Evolutionary conservation across 148 eudicot genomes (phyloP).

Genomic region (Vaccinium corymbosum): DNA sequence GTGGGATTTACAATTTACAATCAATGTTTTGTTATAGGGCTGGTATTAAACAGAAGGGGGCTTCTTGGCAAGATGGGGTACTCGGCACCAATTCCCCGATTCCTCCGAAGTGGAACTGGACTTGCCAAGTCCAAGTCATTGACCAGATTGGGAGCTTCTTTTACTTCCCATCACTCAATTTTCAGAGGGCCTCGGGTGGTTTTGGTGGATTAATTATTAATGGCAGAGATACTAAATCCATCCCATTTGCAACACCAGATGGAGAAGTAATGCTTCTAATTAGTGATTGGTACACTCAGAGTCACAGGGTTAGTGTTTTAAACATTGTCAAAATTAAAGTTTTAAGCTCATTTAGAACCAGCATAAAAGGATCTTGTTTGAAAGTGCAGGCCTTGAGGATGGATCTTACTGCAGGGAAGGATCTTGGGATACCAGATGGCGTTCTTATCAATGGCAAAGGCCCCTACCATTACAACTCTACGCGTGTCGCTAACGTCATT

Average conservation of each 20-base stretch:
- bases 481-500: constrained; percentile 87
- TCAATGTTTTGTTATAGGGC: constrained; percentile 46
- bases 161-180: constrained; percentile 85
- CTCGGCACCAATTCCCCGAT: constrained; percentile 92
- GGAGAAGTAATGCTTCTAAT: constrained; percentile 64
- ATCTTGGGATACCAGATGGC: constrained; percentile 95
- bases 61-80: constrained; percentile 94
- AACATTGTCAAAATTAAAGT: neutral
- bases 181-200: constrained; percentile 91
- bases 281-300: constrained; percentile 88
- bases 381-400: constrained; percentile 69
- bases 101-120: constrained; percentile 98
- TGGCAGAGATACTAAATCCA: constrained; percentile 53
- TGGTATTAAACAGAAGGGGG: constrained; percentile 66
- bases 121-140: constrained; percentile 88
- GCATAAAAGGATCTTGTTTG: constrained; percentile 15
- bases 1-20: neutral
- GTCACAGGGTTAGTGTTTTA: constrained; percentile 67
- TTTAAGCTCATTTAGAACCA: neutral
- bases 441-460: constrained; percentile 98
- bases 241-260: constrained; percentile 79
- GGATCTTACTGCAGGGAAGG: constrained; percentile 64
- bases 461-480: constrained; percentile 75
- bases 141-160: constrained; percentile 97
- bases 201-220: constrained; percentile 67